These are phyloP conservation scores for Arthrocladium fulminans DNA, from an alignment of 2,329 filamentous ascomycete species.

Conservation along the genomic window DNA sequence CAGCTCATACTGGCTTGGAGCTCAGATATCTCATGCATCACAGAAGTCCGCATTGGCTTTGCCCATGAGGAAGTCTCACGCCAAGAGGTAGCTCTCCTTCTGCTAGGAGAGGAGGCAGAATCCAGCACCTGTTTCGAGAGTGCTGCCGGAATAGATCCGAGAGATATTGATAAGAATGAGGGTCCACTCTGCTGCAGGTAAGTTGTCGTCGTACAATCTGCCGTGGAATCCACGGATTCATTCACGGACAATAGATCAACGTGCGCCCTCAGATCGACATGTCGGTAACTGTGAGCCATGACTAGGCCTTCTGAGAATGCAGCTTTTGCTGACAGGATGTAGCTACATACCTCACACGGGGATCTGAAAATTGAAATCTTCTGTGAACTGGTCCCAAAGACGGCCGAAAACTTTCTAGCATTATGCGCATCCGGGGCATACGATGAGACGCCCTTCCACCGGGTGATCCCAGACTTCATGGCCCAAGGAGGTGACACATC, in stretches of 20 bases:
- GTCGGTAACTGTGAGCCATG: constrained; percentile 19
- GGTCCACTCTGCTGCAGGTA: no score
- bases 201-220: no score
- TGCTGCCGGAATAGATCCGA: no score
- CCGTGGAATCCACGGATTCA: background rate
- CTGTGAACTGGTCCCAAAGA: constrained; percentile 89
- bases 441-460: constrained; percentile 54
- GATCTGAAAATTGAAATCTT: constrained; percentile 94
- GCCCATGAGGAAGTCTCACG: no score
- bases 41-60: no score
- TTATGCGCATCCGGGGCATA: constrained; percentile 55
- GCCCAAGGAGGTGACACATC: constrained; percentile 52
- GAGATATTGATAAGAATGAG: no score
- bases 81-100: no score
- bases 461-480: constrained; percentile 56
- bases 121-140: no score
- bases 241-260: background rate
- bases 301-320: background rate
- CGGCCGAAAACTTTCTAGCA: constrained; percentile 68
- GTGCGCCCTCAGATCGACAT: constrained; percentile 10
- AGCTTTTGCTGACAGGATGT: constrained; percentile 5
- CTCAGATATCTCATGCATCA: no score
- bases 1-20: no score
- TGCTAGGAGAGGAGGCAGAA: no score
- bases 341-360: constrained; percentile 77